Evolutionary conservation across 768 basidiomycete species (phyloP).

Genomic region (Boletellus ananas): DNA sequence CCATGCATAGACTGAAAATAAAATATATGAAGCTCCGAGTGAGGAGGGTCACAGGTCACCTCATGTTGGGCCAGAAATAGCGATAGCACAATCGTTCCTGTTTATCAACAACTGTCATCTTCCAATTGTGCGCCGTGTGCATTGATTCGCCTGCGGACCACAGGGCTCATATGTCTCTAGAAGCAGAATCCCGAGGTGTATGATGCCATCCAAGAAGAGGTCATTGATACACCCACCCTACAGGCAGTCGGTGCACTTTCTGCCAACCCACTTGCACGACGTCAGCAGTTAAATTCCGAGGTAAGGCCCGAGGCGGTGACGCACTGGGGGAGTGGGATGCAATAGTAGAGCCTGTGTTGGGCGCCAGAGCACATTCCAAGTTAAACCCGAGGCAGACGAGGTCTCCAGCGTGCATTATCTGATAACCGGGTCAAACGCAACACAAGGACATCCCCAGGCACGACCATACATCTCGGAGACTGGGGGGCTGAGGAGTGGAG

Average conservation of each 20-base stretch:
- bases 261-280: constrained; percentile 50
- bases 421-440: not conserved
- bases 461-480: constrained; percentile 74
- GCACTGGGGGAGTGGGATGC: constrained; percentile 68
- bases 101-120: constrained; percentile 26
- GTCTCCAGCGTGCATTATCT: constrained; percentile 67
- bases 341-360: constrained; percentile 50
- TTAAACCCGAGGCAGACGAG: constrained; percentile 59
- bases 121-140: constrained; percentile 40
- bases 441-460: constrained; percentile 47
- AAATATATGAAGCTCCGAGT: constrained; percentile 65
- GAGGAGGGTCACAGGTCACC: constrained; percentile 56
- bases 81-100: constrained; percentile 35
- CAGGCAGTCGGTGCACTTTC: constrained; percentile 63
- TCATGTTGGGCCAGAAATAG: constrained; percentile 59
- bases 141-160: constrained; percentile 51
- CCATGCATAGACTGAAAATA: constrained; percentile 66
- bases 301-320: constrained; percentile 21
- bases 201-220: constrained; percentile 68
- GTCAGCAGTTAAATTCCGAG: not conserved
- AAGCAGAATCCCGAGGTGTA: constrained; percentile 60
- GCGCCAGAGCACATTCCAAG: constrained; percentile 67
- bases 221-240: constrained; percentile 70
- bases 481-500: constrained; percentile 62
- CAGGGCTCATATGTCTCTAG: constrained; percentile 76